A percentile compares a stretch with the other conserved stretches of the same genome.
phyloP scores from a whole-genome alignment of 2,329 filamentous ascomycete species.

The Talaromyces sp. region DNA sequence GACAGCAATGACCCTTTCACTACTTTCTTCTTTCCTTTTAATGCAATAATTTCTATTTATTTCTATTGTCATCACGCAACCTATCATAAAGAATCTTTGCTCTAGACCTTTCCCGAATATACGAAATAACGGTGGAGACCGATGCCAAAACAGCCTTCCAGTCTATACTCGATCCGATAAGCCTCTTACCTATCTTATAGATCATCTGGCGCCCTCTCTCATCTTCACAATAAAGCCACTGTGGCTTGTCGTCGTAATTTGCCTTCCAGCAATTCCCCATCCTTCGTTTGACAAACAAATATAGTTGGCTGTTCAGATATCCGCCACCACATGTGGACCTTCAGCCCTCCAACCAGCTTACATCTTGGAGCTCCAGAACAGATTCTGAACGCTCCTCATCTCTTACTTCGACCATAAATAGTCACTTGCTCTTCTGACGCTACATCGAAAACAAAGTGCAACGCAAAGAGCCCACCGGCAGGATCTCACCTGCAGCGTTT shows the following conservation, averaged over 20 bases:
- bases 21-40: not conserved
- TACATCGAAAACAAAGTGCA: not conserved
- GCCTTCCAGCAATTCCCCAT: not conserved
- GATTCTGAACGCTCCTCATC: not conserved
- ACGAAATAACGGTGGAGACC: not conserved
- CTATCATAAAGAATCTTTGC: not conserved
- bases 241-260: not conserved
- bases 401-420: not conserved
- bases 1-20: not conserved
- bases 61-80: not conserved
- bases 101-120: not conserved
- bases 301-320: not conserved
- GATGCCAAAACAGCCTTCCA: not conserved
- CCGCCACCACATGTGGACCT: conserved; percentile 2
- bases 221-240: not conserved
- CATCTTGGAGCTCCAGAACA: not conserved
- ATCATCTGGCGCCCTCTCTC: not conserved
- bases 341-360: not conserved
- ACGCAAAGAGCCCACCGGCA: not conserved
- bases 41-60: not conserved
- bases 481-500: not conserved
- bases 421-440: not conserved
- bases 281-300: not conserved
- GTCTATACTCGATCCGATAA: not conserved
- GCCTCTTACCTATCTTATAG: not conserved